Percentiles rank a stretch among this genome's conserved stretches.
Evolutionary conservation across 2,329 filamentous ascomycete genomes (phyloP).

Genomic region (Cladosporium sphaerospermum): DNA sequence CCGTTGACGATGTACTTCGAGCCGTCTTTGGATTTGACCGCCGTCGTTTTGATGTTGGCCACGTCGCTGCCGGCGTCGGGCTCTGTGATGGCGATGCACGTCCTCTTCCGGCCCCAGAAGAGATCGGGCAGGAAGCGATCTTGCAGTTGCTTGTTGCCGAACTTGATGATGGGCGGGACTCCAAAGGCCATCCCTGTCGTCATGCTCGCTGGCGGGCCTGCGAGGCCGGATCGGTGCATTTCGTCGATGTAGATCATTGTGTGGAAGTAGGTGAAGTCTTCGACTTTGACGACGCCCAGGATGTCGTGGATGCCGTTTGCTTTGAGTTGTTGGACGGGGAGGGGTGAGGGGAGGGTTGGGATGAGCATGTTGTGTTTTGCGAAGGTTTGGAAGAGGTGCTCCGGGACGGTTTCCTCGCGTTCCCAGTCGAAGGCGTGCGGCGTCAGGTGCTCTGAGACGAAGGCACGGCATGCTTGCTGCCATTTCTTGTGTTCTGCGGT

Average conservation of each 20-base stretch:
- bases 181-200: conserved; percentile 69
- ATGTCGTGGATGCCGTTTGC: conserved; percentile 60
- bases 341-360: conserved; percentile 61
- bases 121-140: conserved; percentile 63
- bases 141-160: conserved; percentile 56
- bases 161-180: conserved; percentile 65
- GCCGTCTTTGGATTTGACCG: conserved; percentile 55
- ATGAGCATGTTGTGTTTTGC: conserved; percentile 61
- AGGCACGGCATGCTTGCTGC: conserved; percentile 62
- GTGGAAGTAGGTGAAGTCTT: conserved; percentile 69
- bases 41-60: conserved; percentile 64
- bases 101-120: conserved; percentile 58
- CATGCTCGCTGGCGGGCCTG: conserved; percentile 58
- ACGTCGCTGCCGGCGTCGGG: conserved; percentile 69
- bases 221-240: conserved; percentile 60
- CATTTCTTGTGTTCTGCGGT: conserved; percentile 58
- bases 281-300: conserved; percentile 58
- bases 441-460: conserved; percentile 58
- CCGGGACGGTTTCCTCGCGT: conserved; percentile 55
- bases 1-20: conserved; percentile 66
- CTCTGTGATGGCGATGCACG: conserved; percentile 74
- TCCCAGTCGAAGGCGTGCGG: conserved; percentile 65
- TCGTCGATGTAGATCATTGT: conserved; percentile 65
- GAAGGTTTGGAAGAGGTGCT: conserved; percentile 59
- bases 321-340: conserved; percentile 63